phyloP scores from a whole-genome alignment of 495 filamentous ascomycete genomes.

The Tuber calosporum region DNA sequence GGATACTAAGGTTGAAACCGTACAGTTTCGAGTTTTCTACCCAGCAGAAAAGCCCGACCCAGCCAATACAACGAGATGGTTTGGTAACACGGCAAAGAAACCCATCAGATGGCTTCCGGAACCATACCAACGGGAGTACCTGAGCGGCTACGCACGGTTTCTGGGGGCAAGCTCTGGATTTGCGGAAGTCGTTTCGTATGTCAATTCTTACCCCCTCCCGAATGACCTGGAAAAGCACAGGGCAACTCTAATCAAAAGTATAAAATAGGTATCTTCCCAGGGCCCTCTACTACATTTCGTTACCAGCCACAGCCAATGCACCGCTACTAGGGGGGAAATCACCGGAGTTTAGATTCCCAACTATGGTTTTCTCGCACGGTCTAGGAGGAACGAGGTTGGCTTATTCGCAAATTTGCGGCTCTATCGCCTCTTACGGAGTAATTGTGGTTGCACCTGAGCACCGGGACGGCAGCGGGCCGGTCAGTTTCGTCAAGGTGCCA shows the following conservation, averaged over 20 bases:
- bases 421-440: slow-evolving; percentile 65
- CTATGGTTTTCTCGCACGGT: slow-evolving; percentile 74
- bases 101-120: slow-evolving; percentile 62
- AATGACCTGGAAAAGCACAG: not conserved
- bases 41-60: slow-evolving; percentile 50
- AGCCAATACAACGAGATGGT: slow-evolving; percentile 16
- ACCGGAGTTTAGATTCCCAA: slow-evolving; percentile 55
- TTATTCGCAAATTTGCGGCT: slow-evolving; percentile 65
- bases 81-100: slow-evolving; percentile 23
- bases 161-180: slow-evolving; percentile 52
- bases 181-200: slow-evolving; percentile 57
- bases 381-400: slow-evolving; percentile 66
- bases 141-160: slow-evolving; percentile 63
- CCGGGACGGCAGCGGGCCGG: slow-evolving; percentile 62
- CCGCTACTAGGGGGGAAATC: slow-evolving; percentile 29
- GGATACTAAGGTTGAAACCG: slow-evolving; percentile 52
- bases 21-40: slow-evolving; percentile 71
- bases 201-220: slow-evolving; percentile 9
- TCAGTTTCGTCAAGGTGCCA: slow-evolving; percentile 51
- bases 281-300: slow-evolving; percentile 60
- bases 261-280: slow-evolving; percentile 53
- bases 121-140: slow-evolving; percentile 58
- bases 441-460: slow-evolving; percentile 72
- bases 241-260: not conserved
- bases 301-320: slow-evolving; percentile 46